phyloP scores from a whole-genome alignment of 139 green algal genomes.

The Tetradesmus lagerheimii region DNA sequence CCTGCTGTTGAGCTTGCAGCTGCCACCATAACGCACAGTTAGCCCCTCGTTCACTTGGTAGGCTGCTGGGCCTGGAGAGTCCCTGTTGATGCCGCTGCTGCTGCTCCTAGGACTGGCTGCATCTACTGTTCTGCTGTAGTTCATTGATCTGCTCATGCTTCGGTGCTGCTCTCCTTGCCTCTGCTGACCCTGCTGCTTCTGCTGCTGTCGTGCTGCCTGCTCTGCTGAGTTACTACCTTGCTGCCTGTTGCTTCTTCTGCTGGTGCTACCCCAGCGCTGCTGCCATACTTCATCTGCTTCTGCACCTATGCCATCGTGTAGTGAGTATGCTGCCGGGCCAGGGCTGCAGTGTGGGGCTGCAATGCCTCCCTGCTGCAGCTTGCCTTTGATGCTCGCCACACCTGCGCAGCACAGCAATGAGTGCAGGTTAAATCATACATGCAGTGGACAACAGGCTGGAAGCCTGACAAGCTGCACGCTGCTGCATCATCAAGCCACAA shows the following conservation, averaged over 20 bases:
- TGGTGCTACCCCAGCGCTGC: background rate
- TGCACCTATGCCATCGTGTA: background rate
- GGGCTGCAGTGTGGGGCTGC: background rate
- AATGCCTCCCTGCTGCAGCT: background rate
- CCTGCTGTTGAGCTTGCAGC: background rate
- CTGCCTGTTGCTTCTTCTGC: background rate
- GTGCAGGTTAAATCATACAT: too few species aligned
- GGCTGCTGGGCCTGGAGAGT: constrained; percentile 1
- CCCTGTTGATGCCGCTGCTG: background rate
- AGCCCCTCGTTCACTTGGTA: background rate
- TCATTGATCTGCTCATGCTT: background rate
- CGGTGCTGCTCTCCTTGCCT: background rate
- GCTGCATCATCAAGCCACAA: background rate
- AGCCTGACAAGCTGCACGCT: too few species aligned
- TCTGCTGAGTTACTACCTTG: background rate
- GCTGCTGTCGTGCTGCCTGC: background rate
- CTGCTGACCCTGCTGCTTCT: background rate
- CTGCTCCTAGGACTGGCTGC: background rate
- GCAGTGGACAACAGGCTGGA: too few species aligned
- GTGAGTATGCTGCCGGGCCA: background rate
- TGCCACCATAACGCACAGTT: background rate
- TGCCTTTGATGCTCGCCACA: background rate
- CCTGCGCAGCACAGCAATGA: background rate
- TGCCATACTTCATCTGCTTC: background rate
- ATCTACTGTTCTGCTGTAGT: background rate